Evolutionary conservation across 129 eudicot species (phyloP).

Genomic region (Solidago caesia): DNA sequence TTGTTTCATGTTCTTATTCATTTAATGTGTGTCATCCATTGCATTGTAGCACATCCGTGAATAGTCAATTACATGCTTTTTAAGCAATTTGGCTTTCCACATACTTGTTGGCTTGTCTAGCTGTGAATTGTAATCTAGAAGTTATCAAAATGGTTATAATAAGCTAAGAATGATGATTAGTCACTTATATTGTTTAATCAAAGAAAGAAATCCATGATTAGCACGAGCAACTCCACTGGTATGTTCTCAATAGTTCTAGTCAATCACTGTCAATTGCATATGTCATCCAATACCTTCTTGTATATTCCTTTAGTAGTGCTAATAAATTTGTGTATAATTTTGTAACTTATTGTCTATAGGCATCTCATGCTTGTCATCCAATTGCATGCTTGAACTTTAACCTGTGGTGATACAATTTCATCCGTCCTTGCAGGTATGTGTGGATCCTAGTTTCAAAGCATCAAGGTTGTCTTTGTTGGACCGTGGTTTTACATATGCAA

Average conservation of each 20-base stretch:
- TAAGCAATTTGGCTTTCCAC: background rate
- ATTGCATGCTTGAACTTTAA: constrained; percentile 19
- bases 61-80: background rate
- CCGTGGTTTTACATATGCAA: constrained; percentile 71
- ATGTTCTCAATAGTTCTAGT: background rate
- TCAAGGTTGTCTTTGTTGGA: constrained; percentile 85
- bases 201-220: background rate
- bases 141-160: background rate
- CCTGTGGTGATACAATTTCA: constrained; percentile 23
- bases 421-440: constrained; percentile 52
- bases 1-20: background rate
- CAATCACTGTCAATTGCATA: background rate
- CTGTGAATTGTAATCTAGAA: background rate
- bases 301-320: background rate
- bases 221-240: background rate
- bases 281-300: background rate
- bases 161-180: background rate
- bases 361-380: constrained; percentile 13
- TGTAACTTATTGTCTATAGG: background rate
- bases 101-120: background rate
- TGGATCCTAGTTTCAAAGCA: constrained; percentile 79
- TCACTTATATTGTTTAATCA: background rate
- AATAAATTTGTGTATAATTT: background rate
- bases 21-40: background rate
- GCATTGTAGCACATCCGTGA: background rate